phyloP scores from a whole-genome alignment of 2,329 filamentous ascomycete genomes.

The Catunica adiposa region DNA sequence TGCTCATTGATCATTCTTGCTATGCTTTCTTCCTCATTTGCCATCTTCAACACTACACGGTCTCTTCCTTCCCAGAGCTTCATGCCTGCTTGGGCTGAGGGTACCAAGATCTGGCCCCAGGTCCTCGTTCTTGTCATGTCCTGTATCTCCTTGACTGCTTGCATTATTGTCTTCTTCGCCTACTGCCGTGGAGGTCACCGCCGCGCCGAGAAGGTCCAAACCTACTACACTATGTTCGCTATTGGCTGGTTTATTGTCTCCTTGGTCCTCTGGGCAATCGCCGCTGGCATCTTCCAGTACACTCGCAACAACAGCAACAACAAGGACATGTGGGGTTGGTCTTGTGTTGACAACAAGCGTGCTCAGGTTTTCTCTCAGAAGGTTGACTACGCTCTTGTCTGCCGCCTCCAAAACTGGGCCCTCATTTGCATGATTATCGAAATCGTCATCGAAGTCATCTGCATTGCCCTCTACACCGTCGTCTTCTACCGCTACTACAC shows the following conservation, averaged over 20 bases:
- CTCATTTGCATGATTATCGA: slow-evolving; percentile 96
- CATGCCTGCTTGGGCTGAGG: slow-evolving; percentile 67
- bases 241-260: slow-evolving; percentile 88
- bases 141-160: slow-evolving; percentile 64
- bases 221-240: slow-evolving; percentile 91
- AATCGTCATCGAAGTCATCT: slow-evolving; percentile 78
- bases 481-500: slow-evolving; percentile 97
- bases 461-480: slow-evolving; percentile 80
- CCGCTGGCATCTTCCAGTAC: slow-evolving; percentile 69
- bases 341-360: slow-evolving; percentile 80
- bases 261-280: slow-evolving; percentile 80
- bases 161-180: slow-evolving; percentile 61
- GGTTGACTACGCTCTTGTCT: slow-evolving; percentile 78
- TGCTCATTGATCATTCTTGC: slow-evolving; percentile 89
- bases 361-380: slow-evolving; percentile 60
- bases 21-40: slow-evolving; percentile 75
- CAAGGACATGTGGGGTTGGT: slow-evolving; percentile 95
- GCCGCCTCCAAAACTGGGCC: slow-evolving; percentile 87
- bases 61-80: slow-evolving; percentile 57
- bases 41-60: slow-evolving; percentile 83
- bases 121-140: slow-evolving; percentile 65
- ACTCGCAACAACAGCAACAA: slow-evolving; percentile 51
- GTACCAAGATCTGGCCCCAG: slow-evolving; percentile 78
- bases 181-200: slow-evolving; percentile 82
- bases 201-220: slow-evolving; percentile 77